Base-by-base conservation (phyloP, 192 early-diverging fungal genomes). In the Gigaspora rosea region DNA sequence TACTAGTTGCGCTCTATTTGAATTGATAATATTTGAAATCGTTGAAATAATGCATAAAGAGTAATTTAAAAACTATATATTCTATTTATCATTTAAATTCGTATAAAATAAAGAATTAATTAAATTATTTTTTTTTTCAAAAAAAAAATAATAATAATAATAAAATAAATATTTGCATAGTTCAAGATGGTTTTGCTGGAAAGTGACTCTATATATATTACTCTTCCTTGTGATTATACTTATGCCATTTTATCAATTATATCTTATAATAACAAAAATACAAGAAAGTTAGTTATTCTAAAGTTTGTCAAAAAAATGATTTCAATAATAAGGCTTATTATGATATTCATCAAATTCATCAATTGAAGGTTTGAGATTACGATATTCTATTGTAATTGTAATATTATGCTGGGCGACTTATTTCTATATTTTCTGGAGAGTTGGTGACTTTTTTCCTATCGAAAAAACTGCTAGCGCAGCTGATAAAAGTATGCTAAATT, bases 1-100 rank as follows among this genome's bases (percentile, higher is more conserved):
- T n/a, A 88, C 87, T 77, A 88, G 90, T 47, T 90, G 94, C 78
- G 87, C 88, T 41, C 86, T 96, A 73, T 93, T 96, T 78, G 88
- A 93, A 74, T 87, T 96, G 68, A 85, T 96, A 16, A 88, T 96
- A 54, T 89, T 94, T 81, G 94, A 94, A 78, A 94, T 96, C 69
- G 83, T 85, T 57, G 89, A 89, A 8, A 71, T 95, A 8, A 82
- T 94, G 67, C 83, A 85, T 75, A 90, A 87, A 77, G 86, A 87
- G 81, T 84, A 85, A 68, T 50, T 8, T 57, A 66, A 15, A 27
- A 8, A 10, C 33, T n/a, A 2, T 58, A 54, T 47, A 8, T 12
- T 32, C 54, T 51, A 5, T 48, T 61, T 72, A 63, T 72, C 47
- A 56, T 48, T 9, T 7, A n/a, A 16, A 33, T 18, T 16, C 12